Conservation (phyloP, 2,329 filamentous ascomycete species). For the Trichoderma arundinaceum region DNA sequence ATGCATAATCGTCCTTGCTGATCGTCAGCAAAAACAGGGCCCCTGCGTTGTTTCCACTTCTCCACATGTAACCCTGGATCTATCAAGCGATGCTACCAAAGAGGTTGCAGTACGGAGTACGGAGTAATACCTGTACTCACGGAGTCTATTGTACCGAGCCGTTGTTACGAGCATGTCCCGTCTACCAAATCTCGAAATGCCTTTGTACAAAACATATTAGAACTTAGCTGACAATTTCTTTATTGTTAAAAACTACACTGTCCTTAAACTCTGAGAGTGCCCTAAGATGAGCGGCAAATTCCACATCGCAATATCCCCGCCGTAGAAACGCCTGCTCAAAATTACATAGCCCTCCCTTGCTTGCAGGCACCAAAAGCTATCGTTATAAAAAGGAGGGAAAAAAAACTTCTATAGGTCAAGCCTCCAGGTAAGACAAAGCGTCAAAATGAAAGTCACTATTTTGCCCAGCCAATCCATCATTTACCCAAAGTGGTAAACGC, state of each 20-base stretch:
- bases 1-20: background rate
- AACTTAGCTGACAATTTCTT: background rate
- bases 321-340: background rate
- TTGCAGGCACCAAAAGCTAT: background rate
- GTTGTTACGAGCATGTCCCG: no score
- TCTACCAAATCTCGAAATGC: background rate
- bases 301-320: background rate
- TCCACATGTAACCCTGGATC: constrained; percentile 27
- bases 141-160: background rate
- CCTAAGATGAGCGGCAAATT: background rate
- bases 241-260: background rate
- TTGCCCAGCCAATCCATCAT: background rate
- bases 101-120: constrained; percentile 22
- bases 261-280: background rate
- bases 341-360: background rate
- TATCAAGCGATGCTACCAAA: constrained; percentile 18
- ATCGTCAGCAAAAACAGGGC: background rate
- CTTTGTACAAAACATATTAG: background rate
- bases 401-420: background rate
- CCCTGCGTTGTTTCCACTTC: constrained; percentile 4
- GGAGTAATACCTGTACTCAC: constrained; percentile 17
- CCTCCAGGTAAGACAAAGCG: no score
- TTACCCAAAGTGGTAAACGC: constrained; percentile 4
- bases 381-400: background rate
- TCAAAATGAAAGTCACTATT: background rate